Evolutionary conservation across 148 eudicot species (phyloP), one percentile per base, ranked within the genome.

Genomic region (Selenicereus undatus): DNA sequence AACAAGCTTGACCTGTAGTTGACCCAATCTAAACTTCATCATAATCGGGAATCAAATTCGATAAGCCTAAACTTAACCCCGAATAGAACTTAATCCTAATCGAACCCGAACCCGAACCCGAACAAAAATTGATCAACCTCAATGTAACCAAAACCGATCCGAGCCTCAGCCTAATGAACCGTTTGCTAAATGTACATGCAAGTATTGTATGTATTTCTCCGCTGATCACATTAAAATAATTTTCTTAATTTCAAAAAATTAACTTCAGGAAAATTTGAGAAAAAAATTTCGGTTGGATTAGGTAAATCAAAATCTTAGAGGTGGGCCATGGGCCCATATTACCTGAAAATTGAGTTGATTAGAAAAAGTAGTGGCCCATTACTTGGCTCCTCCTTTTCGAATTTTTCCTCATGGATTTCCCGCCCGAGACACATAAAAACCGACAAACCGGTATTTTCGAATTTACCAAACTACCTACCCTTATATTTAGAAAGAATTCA

Each of bases 371-470:
- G 24, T 11, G 50, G 78, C 29, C 56, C 72, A 60, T 42, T 64
- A 16, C 45, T 17, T 14, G 27, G 62, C 62, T 4, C 30, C 68
- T 26, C 4, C 51, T 27, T 83, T 76, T 69, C 16, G 62, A 74
- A 27, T 20, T 54, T 52, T 39, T 26, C 56, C 30, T 74, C 39
- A 70, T 22, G 11, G 52, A 36, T 60, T 80, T 84, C 86, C 83
- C 86, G 86, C 83, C 76, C 39, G 48, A 32, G 65, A 72, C 74
- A 75, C 20, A 12, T 8, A 60, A 68, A 83, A 83, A 17, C n/a
- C 24, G 52, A 79, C 82, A 79, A 83, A 70, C 13, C n/a, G 73
- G 29, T 42, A 24, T 42, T 11, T 29, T 17, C 2, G 2, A 5
- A 71, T 10, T 79, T 75, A 73, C 86, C 8, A 72, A 76, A 32